phyloP scores from a whole-genome alignment of 75 land plant species.

The Adiantum capillusveneris region DNA sequence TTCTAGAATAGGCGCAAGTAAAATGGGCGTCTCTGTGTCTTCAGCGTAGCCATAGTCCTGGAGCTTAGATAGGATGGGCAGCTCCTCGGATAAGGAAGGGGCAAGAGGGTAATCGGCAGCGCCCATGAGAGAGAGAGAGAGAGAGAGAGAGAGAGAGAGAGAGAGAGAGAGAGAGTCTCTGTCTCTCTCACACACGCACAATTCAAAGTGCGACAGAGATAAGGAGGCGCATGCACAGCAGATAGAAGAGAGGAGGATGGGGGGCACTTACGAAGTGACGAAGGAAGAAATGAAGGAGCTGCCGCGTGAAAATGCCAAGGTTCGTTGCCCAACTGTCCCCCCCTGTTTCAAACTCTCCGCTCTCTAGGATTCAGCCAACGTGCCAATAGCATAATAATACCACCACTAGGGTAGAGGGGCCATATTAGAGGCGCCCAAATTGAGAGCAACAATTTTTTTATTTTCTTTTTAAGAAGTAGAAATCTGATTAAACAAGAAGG shows the following conservation, averaged over 20 bases:
- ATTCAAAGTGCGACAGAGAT: too few relatives aligned
- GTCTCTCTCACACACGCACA: not conserved
- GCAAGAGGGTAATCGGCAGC: not conserved
- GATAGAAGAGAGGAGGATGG: not conserved
- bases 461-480: too few relatives aligned
- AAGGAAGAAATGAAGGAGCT: not conserved
- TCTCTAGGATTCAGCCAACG: too few relatives aligned
- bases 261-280: not conserved
- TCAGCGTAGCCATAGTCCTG: conserved; percentile 3
- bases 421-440: too few relatives aligned
- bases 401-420: too few relatives aligned
- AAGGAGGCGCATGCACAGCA: not conserved
- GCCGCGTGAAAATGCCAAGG: conserved; percentile 6
- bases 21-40: not conserved
- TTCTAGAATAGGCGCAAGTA: not conserved
- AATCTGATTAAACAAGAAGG: too few relatives aligned
- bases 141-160: conserved; percentile 6
- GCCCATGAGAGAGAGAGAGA: not conserved
- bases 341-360: too few relatives aligned
- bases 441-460: too few relatives aligned
- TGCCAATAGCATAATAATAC: too few relatives aligned
- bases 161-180: not conserved
- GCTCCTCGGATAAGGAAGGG: not conserved
- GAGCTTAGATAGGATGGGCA: conserved; percentile 1
- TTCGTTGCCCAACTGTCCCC: not conserved